Conservation (phyloP, 805 yeast genomes). For the Zygosaccharomyces bisporus region DNA sequence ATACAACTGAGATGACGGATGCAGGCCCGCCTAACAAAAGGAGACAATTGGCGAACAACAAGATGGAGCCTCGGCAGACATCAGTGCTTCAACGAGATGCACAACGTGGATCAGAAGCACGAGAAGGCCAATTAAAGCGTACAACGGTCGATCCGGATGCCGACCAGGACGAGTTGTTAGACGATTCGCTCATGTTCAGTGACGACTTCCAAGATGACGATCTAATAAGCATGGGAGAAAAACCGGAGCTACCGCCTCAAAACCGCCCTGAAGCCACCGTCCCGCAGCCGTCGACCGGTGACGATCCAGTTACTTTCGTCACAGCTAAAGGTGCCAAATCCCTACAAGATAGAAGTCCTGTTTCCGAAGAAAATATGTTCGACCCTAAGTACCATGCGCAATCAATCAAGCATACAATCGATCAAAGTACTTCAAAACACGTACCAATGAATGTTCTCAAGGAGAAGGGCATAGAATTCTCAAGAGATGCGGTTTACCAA, state of each 20-base stretch:
- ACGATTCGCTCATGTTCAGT: conserved; percentile 53
- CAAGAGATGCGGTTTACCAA: conserved; percentile 27
- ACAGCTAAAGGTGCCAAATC: conserved; percentile 62
- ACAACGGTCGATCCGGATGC: conserved; percentile 8
- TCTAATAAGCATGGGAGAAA: conserved; percentile 35
- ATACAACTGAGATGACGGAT: conserved; percentile 21
- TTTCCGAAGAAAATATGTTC: conserved; percentile 42
- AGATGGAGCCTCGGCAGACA: conserved; percentile 8
- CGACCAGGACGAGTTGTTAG: conserved; percentile 39
- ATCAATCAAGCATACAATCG: conserved; percentile 56
- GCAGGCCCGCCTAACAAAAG: conserved; percentile 18
- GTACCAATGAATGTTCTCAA: conserved; percentile 34
- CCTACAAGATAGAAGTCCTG: conserved; percentile 44
- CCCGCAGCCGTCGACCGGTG: conserved; percentile 1
- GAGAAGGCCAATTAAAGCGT: neutral
- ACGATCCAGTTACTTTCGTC: conserved; percentile 42
- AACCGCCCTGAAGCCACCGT: conserved; percentile 11
- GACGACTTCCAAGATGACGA: conserved; percentile 44
- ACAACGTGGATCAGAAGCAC: conserved; percentile 2
- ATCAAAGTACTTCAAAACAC: conserved; percentile 66
- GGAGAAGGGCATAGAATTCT: conserved; percentile 23
- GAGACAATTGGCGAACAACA: conserved; percentile 24
- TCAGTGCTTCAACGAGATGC: conserved; percentile 6
- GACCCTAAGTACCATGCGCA: conserved; percentile 57
- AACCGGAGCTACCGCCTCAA: conserved; percentile 18